Evolutionary conservation across 495 filamentous ascomycete species (phyloP), one percentile per base, ranked within the genome.

Genomic region (Aspergillus panamensis): DNA sequence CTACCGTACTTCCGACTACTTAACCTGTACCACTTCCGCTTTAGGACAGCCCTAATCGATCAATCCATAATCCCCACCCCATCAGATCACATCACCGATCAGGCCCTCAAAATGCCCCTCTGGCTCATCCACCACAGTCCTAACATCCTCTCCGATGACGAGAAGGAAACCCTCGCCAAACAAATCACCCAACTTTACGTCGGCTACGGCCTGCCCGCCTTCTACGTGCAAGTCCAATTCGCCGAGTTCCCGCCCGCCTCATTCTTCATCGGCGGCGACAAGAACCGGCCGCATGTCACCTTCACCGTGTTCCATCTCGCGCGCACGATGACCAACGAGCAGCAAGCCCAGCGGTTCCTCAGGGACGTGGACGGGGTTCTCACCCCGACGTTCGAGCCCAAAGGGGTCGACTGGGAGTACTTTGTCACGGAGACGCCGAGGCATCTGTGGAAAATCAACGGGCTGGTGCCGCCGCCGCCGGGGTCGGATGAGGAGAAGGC

Each of bases 181-280:
- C 64, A 64, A 48, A 66, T 71, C 14, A 71, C 68, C 1, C 58
- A 65, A 8, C 60, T 64, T n/a, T 71, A 71, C 49, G 58, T 57
- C 19, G 10, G 19, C 7, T 0, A 64, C 21, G 66, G 68, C 4
- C 61, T 71, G 1, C 66, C 68, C 0, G 60, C 62, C 8, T 71
- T 71, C 59, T 71, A 71, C 48, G 68, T 71, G 17, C 60, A 68
- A 8, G 55, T 51, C 5, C 55, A 68, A 3, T 70, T 70, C 57
- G 32, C 61, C 25, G 45, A 61, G 8, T 31, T 65, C 10, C 6
- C 52, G 1, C 30, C 25, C 7, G 37, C 47, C 2, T 40, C 64
- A 3, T 32, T 64, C 10, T 64, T 47, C 35, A 21, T 66, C 10
- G 66, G 66, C 8, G 64, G 58, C 0, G 52, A 61, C 7, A 13